Conservation (phyloP, 129 eudicot species). For the Lactuca sativa region DNA sequence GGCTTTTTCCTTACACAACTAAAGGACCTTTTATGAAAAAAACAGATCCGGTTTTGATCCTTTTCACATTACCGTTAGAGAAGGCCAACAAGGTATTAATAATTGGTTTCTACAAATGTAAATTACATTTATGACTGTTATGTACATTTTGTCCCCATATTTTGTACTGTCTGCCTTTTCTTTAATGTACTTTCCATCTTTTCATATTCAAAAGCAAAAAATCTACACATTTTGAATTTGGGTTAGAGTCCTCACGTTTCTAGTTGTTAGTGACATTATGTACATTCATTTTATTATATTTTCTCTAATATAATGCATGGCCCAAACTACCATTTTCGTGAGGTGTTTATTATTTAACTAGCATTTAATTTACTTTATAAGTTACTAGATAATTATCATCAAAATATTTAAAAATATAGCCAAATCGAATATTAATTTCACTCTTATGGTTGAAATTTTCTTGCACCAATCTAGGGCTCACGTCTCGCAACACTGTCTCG, state of each 20-base stretch:
- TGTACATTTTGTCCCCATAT: slow-evolving; percentile 30
- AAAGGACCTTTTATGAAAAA: no score
- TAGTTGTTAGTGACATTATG: slow-evolving; percentile 66
- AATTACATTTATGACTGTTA: slow-evolving; percentile 31
- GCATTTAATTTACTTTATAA: neutral
- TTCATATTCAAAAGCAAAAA: slow-evolving; percentile 86
- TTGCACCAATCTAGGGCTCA: slow-evolving; percentile 61
- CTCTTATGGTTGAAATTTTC: neutral
- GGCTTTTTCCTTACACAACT: no score
- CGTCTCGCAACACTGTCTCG: slow-evolving; percentile 81
- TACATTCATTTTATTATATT: slow-evolving; percentile 55
- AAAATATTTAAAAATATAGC: neutral
- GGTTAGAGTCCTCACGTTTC: slow-evolving; percentile 96
- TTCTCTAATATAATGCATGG: slow-evolving; percentile 89
- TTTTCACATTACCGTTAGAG: no score
- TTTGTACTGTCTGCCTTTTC: slow-evolving; percentile 33
- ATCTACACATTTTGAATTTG: slow-evolving; percentile 92
- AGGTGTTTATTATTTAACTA: slow-evolving; percentile 43
- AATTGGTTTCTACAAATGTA: no score
- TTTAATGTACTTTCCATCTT: slow-evolving; percentile 97
- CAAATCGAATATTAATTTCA: neutral
- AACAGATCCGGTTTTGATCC: no score
- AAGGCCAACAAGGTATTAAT: no score
- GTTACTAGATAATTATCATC: neutral
- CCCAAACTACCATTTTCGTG: slow-evolving; percentile 94